Evolutionary conservation across 768 basidiomycete species (phyloP), one percentile per base, ranked within the genome.

Genomic region (Tylopilus felleus): DNA sequence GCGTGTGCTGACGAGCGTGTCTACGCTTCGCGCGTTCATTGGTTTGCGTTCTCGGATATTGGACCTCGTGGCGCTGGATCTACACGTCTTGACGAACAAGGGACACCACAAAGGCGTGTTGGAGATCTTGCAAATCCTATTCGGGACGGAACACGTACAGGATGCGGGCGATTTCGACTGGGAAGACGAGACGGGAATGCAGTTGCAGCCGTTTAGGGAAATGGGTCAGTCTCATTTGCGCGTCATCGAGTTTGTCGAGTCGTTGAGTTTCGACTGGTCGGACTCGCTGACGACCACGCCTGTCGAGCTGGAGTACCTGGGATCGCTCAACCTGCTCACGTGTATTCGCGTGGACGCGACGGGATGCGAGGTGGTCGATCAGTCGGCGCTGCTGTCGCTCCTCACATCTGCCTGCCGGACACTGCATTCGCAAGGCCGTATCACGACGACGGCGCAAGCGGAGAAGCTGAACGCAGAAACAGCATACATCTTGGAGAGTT

Each of bases 221-320:
- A 77, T 90, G 51, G 88, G 88, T 4, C 93, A 94, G 65, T 88
- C 89, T 0, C 83, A 92, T 50, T 77, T 92, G 61, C 81, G 89
- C 23, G 85, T 97, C 67, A 86, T 96, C 61, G 93, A 96, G 68
- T 83, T 93, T 49, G 75, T 98, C 43, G 87, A 91, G 64, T 90
- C 91, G 0, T 73, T 98, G 61, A 84, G 86, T 66, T 88, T 98
- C 59, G 86, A 90, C 50, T 98, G 94, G 94, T 80, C 80, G 6
- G 95, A 98, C 65, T 81, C 80, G 52, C 71, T 91, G 40, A 68
- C 75, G 13, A 81, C 85, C 2, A 70, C 80, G 16, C 76, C 83
- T 6, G 65, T 82, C 46, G 76, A 85, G 21, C 66, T 91, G 51
- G 78, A 86, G 52, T 85, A 88, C 65, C 77, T 92, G 33, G 76